These are phyloP conservation scores for Komagataella mondaviorum DNA, from an alignment of 805 yeast genomes.

Conservation along the genomic window DNA sequence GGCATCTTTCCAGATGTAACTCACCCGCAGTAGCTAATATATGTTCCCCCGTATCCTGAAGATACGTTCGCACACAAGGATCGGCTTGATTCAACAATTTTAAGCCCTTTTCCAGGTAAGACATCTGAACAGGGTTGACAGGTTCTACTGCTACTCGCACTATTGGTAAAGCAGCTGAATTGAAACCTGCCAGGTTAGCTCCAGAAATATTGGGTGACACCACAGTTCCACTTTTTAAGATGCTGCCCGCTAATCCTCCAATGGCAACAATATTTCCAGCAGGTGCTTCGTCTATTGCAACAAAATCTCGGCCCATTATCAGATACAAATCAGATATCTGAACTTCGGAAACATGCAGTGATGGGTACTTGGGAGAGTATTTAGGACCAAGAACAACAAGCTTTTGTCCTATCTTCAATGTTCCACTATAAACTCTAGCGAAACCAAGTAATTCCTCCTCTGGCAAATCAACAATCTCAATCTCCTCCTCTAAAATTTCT, in stretches of 20 bases:
- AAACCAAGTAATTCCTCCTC: slow-evolving; percentile 74
- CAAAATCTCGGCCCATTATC: slow-evolving; percentile 86
- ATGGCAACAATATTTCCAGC: slow-evolving; percentile 95
- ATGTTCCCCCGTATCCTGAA: slow-evolving; percentile 87
- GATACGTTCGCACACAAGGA: slow-evolving; percentile 81
- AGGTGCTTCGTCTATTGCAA: slow-evolving; percentile 67
- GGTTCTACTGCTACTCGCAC: slow-evolving; percentile 96
- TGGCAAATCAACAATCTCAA: slow-evolving; percentile 21
- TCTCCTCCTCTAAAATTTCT: slow-evolving; percentile 31
- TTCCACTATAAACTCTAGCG: slow-evolving; percentile 82
- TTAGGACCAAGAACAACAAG: slow-evolving; percentile 77
- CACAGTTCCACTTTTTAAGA: slow-evolving; percentile 80
- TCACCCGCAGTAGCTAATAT: slow-evolving; percentile 95
- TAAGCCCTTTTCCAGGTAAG: slow-evolving; percentile 64
- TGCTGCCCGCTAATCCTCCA: slow-evolving; percentile 74
- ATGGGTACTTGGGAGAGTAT: slow-evolving; percentile 54
- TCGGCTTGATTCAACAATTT: slow-evolving; percentile 75
- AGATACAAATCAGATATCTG: slow-evolving; percentile 60
- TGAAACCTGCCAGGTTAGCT: slow-evolving; percentile 67
- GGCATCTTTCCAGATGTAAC: slow-evolving; percentile 85
- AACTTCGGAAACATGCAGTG: slow-evolving; percentile 40
- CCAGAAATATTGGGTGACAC: slow-evolving; percentile 45
- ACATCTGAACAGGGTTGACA: slow-evolving; percentile 69
- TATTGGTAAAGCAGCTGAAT: slow-evolving; percentile 73
- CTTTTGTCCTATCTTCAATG: slow-evolving; percentile 60